Evolutionary conservation across 2,329 filamentous ascomycete species (phyloP), one percentile per base, ranked within the genome.

Genomic region (Graphilbum sp.): DNA sequence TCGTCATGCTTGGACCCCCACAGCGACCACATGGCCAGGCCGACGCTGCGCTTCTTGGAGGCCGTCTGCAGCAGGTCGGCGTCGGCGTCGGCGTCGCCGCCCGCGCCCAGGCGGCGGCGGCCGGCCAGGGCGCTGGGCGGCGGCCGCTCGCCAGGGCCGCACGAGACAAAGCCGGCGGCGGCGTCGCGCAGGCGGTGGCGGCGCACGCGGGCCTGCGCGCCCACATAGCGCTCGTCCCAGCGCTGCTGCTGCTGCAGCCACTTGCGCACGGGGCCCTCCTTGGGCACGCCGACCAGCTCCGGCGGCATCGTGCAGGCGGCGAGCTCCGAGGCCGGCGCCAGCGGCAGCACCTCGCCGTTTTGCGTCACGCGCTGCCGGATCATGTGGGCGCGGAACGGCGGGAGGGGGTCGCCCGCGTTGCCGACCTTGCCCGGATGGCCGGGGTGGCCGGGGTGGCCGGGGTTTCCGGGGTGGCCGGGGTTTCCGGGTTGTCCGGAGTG

Each of bases 1-100:
- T 88, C 72, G 52, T 96, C 90, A 51, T 95, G 85, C 53, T 82
- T 92, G 34, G 79, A 87, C 13, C 84, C 86, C 81, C 86, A 92
- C 2, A 79, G 64, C 36, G 76, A 81, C 88, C 88, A 96, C 46
- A 95, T 61, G 3, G 77, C 73, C 54, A 95, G 63, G 8, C 80
- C 83, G 57, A 79, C 72, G 46, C 81, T 86, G 16, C 44, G 47
- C 24, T 59, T 66, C 56, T 65, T 75, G n/a, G 21, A 24, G 63
- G 54, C 46, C 61, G 47, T n/a, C 27, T 8, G 8, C 11, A n/a
- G n/a, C n/a, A n/a, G n/a, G n/a, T n/a, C 13, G 27, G 30, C 16
- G 7, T 7, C 16, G n/a, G 6, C 30, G 21, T 8, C 16, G 10
- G 5, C 23, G 5, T 12, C 25, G 8, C 9, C n/a, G 36, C 61